Base-by-base conservation (phyloP, 2,329 filamentous ascomycete species). In the Didymella segeticola region DNA sequence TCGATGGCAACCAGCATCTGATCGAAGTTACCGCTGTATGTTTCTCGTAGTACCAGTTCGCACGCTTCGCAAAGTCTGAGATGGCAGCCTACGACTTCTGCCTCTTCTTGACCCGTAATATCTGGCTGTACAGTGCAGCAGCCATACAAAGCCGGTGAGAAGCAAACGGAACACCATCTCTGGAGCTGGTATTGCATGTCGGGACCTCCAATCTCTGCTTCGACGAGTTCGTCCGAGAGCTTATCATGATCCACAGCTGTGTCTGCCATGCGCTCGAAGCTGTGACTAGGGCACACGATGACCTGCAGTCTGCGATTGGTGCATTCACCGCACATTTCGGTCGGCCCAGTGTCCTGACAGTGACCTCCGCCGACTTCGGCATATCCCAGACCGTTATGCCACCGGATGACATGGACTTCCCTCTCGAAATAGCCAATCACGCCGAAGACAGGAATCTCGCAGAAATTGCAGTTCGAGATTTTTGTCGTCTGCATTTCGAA, bases 341-440 rank as follows among this genome's bases (percentile, higher is more conserved):
- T 72, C 2, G 41, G 6, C 5, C 53, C 54, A 4, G 47, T 67
- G 7, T 69, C 53, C 6, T 64, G 62, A 5, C 59, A 56, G 53
- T 80, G 74, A 2, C 78, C 78, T 17, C 69, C 72, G 1, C 39
- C 56, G 0, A 79, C 43, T 39, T 81, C 78, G 1, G 70, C 68
- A 39, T 72, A 76, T 4, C 72, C 76, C 15, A 66, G 61, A 1
- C 73, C 72, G 31, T 71, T 63, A 3, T 67, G 37, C 56, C 72
- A 74, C 14, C 69, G 58, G 4, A 76, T 64, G 2, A 78, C 70
- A 38, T 74, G 64, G 0, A 77, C 68, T 26, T 69, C 57, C 15
- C 60, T 58, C 43, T 69, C 63, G 2, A 71, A 74, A 3, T 75
- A 63, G 1, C 79, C 78, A 1, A 75, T 48, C 8, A 81, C 67